Percentiles rank a stretch among this genome's conserved stretches.
phyloP scores from a whole-genome alignment of 140 eudicot genomes.

The Flaveria floridana region DNA sequence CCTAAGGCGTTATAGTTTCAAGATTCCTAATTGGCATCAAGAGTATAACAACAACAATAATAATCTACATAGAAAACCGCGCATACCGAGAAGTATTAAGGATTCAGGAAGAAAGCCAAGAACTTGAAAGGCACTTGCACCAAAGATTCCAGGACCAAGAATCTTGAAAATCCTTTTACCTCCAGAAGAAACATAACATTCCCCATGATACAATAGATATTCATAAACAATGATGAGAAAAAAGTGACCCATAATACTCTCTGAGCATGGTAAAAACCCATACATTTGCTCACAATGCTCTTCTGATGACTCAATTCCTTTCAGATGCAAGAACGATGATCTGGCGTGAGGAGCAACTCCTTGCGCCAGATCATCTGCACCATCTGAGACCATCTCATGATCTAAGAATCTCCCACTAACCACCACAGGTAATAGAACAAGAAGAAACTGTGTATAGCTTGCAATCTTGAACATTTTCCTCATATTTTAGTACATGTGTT shows the following conservation, averaged over 20 bases:
- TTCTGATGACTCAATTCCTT: conserved; percentile 34
- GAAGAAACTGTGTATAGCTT: conserved; percentile 20
- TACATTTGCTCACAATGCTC: conserved; percentile 61
- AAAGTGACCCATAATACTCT: conserved; percentile 44
- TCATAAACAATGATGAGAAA: conserved; percentile 62
- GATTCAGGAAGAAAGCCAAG: conserved; percentile 53
- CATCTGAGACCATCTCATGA: conserved; percentile 39
- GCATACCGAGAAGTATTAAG: conserved; percentile 57
- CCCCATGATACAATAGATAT: conserved; percentile 48
- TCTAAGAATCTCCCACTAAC: conserved; percentile 43
- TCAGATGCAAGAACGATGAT: conserved; percentile 32
- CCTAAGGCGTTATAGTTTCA: not conserved
- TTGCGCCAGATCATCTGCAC: conserved; percentile 30
- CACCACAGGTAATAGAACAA: conserved; percentile 24
- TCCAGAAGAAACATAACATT: conserved; percentile 47
- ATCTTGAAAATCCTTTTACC: conserved; percentile 55
- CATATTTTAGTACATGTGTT: conserved; percentile 31
- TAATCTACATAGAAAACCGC: not conserved
- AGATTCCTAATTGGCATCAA: conserved; percentile 6
- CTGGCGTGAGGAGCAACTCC: not conserved
- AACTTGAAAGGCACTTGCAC: conserved; percentile 61
- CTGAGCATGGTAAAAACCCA: conserved; percentile 62
- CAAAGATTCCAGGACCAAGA: conserved; percentile 67
- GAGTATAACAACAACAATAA: not conserved
- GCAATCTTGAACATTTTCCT: conserved; percentile 21